Conservation (phyloP, 2,329 filamentous ascomycete genomes). For the Colletotrichum caudatum region DNA sequence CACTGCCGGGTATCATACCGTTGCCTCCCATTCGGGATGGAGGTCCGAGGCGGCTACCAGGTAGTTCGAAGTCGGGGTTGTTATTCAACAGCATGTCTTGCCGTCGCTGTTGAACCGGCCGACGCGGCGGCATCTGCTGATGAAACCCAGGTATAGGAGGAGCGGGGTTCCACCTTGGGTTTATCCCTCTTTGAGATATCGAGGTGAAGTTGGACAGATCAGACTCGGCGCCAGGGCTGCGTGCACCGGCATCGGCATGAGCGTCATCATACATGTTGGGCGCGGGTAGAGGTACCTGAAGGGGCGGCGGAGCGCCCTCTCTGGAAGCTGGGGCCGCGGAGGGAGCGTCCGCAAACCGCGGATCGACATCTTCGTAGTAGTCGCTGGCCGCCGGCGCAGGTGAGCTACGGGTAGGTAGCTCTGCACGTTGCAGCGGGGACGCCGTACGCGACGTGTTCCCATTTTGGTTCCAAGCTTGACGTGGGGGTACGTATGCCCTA, state of each 20-base stretch:
- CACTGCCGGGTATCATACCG: constrained; percentile 65
- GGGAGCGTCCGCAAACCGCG: constrained; percentile 73
- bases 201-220: constrained; percentile 90
- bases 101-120: constrained; percentile 61
- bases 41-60: constrained; percentile 54
- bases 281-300: constrained; percentile 44
- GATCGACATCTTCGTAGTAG: constrained; percentile 96
- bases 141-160: constrained; percentile 58
- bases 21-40: constrained; percentile 48
- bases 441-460: constrained; percentile 58
- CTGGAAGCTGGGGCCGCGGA: constrained; percentile 41
- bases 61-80: constrained; percentile 89
- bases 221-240: constrained; percentile 78
- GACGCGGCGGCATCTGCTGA: constrained; percentile 57
- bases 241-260: constrained; percentile 64
- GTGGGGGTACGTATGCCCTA: constrained; percentile 68
- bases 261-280: constrained; percentile 72
- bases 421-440: constrained; percentile 58
- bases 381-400: constrained; percentile 55
- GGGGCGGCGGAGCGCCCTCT: constrained; percentile 38
- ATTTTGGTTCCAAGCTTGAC: constrained; percentile 66
- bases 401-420: constrained; percentile 52
- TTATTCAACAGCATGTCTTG: constrained; percentile 80
- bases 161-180: constrained; percentile 83
- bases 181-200: constrained; percentile 87